Conservation (phyloP, 352 stramenopile species). For the Phytopythium litorale region DNA sequence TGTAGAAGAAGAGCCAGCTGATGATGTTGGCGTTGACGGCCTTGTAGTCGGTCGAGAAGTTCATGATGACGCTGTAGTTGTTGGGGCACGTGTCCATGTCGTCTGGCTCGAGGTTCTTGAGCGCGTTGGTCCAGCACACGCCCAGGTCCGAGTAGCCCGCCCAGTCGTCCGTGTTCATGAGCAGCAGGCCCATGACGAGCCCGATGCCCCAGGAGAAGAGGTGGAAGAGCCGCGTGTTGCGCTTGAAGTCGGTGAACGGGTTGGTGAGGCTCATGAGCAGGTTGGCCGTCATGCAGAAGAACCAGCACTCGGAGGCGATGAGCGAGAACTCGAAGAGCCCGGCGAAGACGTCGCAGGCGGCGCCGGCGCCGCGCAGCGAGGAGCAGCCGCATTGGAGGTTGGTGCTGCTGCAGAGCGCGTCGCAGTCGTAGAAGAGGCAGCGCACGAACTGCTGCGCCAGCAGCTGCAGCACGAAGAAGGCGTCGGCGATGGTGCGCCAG, state of each 20-base stretch:
- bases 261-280: conserved; percentile 86
- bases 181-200: conserved; percentile 54
- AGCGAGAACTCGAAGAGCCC: conserved; percentile 85
- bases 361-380: conserved; percentile 26
- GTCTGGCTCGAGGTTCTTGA: conserved; percentile 53
- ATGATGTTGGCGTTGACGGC: conserved; percentile 84
- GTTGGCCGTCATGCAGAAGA: conserved; percentile 89
- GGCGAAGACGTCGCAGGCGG: conserved; percentile 69
- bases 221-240: conserved; percentile 82
- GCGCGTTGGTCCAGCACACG: conserved; percentile 84
- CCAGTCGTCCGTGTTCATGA: conserved; percentile 75
- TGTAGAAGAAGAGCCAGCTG: conserved; percentile 86
- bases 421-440: conserved; percentile 78
- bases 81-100: conserved; percentile 21
- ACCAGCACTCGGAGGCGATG: conserved; percentile 83
- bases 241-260: conserved; percentile 89
- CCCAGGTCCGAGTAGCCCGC: conserved; percentile 82
- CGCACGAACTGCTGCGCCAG: conserved; percentile 78
- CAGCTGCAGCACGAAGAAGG: conserved; percentile 79
- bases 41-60: conserved; percentile 63
- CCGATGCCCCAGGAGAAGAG: conserved; percentile 76
- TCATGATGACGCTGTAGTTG: conserved; percentile 48
- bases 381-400: conserved; percentile 83
- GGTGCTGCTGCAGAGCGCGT: conserved; percentile 57
- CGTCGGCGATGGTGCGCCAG: conserved; percentile 84